Base-by-base conservation (phyloP, 768 basidiomycete genomes). In the Antrodiella citrinella region DNA sequence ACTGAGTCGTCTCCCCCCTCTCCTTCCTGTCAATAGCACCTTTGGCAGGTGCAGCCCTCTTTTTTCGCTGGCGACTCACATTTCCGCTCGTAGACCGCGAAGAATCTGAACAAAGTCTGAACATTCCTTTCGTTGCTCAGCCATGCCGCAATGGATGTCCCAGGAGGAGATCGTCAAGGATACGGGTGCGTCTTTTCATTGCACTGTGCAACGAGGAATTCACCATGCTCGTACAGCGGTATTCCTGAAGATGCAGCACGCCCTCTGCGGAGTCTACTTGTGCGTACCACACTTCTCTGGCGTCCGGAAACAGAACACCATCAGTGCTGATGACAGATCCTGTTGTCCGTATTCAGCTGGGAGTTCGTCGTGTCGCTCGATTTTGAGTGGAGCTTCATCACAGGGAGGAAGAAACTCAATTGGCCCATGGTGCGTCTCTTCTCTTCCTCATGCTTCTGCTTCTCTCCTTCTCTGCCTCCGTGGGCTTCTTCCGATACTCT, bases 331-430 rank as follows among this genome's bases (percentile, higher is more conserved):
- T 35, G 30, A 7, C 30, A n/a, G n/a, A n/a, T n/a, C n/a, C n/a
- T n/a, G n/a, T n/a, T 15, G 15, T 35, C 30, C 15, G 50, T 20
- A 24, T 45, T 52, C 55, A 84, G 82, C 44, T 85, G 83, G 82
- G 83, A 86, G 62, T 81, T 80, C 67, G 70, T 75, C 54, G 76
- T 74, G 7, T 81, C 81, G 21, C 62, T 84, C 50, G 59, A 72
- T 50, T 86, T 84, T 56, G 84, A 86, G 62, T 83, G 78, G 78
- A 68, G 78, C 51, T 78, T 76, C 55, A 56, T 86, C 54, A 67
- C 72, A 9, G 71, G 82, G 39, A 74, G 73, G 64, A 78, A 74
- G 56, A 68, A 57, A 44, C 83, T 84, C 63, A 73, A 67, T 42
- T 85, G 84, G 84, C 83, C 84, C 47, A 65, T 86, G 78, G 82